Evolutionary conservation across 768 basidiomycete genomes (phyloP).

Genomic region (Clathrus columnatus): DNA sequence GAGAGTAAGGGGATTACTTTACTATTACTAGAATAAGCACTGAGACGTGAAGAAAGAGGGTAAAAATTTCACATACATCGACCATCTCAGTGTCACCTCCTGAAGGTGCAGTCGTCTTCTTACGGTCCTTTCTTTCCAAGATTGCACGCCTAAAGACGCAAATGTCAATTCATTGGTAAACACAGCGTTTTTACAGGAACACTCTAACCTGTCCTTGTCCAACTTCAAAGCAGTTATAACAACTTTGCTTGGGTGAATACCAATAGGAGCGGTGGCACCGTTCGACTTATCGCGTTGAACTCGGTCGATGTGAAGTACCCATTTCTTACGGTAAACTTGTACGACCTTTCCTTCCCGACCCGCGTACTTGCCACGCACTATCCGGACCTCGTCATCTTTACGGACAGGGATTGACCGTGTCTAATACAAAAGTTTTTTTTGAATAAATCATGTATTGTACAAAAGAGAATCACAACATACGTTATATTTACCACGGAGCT

Average conservation of each 20-base stretch:
- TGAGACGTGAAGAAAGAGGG: not conserved
- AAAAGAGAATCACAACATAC: constrained; percentile 37
- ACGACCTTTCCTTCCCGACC: constrained; percentile 98
- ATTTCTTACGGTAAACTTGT: constrained; percentile 98
- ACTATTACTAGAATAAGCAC: constrained; percentile 12
- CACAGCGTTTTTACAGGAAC: not conserved
- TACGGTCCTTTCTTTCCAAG: constrained; percentile 77
- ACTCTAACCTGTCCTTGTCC: constrained; percentile 70
- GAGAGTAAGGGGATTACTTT: constrained; percentile 24
- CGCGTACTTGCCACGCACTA: constrained; percentile 97
- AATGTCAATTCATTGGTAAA: constrained; percentile 7
- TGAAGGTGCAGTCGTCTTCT: constrained; percentile 41
- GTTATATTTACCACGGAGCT: constrained; percentile 85
- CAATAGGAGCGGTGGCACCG: constrained; percentile 87
- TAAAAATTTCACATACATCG: constrained; percentile 45
- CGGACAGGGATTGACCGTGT: constrained; percentile 88
- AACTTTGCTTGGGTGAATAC: constrained; percentile 94
- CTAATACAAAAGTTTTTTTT: constrained; percentile 35
- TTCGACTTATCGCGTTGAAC: constrained; percentile 97
- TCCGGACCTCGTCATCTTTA: constrained; percentile 96
- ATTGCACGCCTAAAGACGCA: constrained; percentile 57
- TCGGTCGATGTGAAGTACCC: constrained; percentile 97
- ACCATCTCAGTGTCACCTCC: constrained; percentile 47
- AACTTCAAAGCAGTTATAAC: constrained; percentile 89
- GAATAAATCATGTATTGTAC: constrained; percentile 8